These are phyloP conservation scores for Cryptomeria japonica DNA, from an alignment of 75 land plant species.

Conservation along the genomic window DNA sequence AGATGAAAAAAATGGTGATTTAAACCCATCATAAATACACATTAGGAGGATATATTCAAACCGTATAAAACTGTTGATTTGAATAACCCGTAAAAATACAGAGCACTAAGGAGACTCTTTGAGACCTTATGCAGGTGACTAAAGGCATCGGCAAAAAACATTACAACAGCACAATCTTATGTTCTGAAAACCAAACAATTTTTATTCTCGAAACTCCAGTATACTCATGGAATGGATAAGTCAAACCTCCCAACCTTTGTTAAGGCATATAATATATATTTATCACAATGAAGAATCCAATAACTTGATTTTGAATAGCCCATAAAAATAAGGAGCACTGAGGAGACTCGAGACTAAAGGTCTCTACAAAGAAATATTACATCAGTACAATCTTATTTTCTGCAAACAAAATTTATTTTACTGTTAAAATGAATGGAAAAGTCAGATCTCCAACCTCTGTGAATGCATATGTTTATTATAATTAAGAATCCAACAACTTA, in stretches of 20 bases:
- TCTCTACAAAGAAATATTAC: not conserved
- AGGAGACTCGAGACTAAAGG: not conserved
- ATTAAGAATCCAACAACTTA: too few species aligned
- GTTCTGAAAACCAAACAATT: not conserved
- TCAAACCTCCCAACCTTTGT: not conserved
- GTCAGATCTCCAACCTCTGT: not conserved
- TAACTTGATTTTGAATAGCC: not conserved
- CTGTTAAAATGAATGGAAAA: not conserved
- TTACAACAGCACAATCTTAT: not conserved
- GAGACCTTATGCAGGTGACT: not conserved
- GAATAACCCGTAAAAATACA: too few species aligned
- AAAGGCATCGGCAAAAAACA: not conserved
- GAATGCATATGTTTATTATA: too few species aligned
- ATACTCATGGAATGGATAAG: not conserved
- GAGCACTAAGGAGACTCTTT: too few species aligned
- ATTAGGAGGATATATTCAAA: not conserved
- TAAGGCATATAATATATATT: not conserved
- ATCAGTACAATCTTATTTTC: not conserved
- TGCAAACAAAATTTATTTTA: not conserved
- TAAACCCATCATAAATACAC: not conserved
- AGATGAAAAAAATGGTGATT: too few species aligned
- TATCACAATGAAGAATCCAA: constrained; percentile 8
- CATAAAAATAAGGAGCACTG: not conserved
- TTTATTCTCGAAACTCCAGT: not conserved
- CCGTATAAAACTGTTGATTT: too few species aligned